These are phyloP conservation scores for Corylus americana DNA, from an alignment of 306 rosid species.

Conservation along the genomic window DNA sequence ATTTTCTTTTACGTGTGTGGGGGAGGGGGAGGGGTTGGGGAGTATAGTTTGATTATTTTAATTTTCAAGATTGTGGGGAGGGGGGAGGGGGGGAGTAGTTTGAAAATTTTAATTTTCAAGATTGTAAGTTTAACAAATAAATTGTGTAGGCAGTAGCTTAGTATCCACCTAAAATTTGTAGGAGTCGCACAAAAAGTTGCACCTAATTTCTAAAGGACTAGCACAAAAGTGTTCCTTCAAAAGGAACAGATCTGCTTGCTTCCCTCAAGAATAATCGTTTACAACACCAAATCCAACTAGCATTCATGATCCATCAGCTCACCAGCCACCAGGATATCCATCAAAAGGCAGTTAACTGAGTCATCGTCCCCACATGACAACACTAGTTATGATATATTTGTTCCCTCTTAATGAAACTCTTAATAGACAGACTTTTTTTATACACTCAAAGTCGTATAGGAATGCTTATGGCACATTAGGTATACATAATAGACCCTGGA, in stretches of 20 bases:
- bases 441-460: neutral
- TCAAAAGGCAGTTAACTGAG: neutral
- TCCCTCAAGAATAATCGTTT: neutral
- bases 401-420: neutral
- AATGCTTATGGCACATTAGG: too few species aligned
- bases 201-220: neutral
- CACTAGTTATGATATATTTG: neutral
- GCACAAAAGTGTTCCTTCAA: neutral
- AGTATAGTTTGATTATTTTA: neutral
- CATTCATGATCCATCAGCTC: neutral
- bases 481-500: too few species aligned
- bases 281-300: neutral
- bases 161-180: neutral
- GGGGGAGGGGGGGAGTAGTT: neutral
- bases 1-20: neutral
- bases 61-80: neutral
- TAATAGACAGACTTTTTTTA: neutral
- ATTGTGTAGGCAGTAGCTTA: neutral
- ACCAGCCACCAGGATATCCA: neutral
- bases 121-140: neutral
- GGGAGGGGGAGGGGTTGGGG: too few species aligned
- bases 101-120: neutral
- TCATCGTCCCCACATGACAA: neutral
- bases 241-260: neutral
- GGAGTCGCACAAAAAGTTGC: neutral